A percentile compares a stretch with the other conserved stretches of the same genome.
These are phyloP conservation scores for Phaeolepiota aurea DNA, from an alignment of 768 basidiomycete genomes.

Conservation along the genomic window DNA sequence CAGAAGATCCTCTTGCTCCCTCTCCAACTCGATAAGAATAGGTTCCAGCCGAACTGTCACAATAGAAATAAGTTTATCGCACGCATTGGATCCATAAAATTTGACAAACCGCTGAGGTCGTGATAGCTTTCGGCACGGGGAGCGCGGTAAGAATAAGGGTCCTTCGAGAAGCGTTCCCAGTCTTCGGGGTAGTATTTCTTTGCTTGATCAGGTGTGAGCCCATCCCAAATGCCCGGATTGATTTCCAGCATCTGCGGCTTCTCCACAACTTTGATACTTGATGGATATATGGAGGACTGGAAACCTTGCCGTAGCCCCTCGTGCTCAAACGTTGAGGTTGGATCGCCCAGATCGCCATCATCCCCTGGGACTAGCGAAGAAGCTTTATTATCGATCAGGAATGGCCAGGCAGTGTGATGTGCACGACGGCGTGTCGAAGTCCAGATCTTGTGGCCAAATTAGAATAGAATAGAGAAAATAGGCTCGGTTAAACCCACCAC, in stretches of 20 bases:
- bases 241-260: constrained; percentile 97
- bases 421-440: constrained; percentile 90
- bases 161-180: constrained; percentile 86
- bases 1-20: constrained; percentile 88
- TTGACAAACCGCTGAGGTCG: constrained; percentile 64
- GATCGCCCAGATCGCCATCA: no score
- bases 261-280: constrained; percentile 79
- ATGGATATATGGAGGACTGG: constrained; percentile 7
- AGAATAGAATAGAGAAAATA: background rate
- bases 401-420: constrained; percentile 96
- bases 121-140: constrained; percentile 97
- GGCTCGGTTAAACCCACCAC: constrained; percentile 40
- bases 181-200: constrained; percentile 88
- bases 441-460: constrained; percentile 64
- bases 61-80: background rate
- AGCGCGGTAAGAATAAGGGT: constrained; percentile 89
- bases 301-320: no score
- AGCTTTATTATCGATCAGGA: no score
- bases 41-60: constrained; percentile 84
- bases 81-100: background rate
- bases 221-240: constrained; percentile 97
- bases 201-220: constrained; percentile 84
- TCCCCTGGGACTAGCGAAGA: no score
- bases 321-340: no score
- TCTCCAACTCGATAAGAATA: constrained; percentile 86